These are phyloP conservation scores for Candida sojae DNA, from an alignment of 1,139 yeast genomes.

Conservation along the genomic window DNA sequence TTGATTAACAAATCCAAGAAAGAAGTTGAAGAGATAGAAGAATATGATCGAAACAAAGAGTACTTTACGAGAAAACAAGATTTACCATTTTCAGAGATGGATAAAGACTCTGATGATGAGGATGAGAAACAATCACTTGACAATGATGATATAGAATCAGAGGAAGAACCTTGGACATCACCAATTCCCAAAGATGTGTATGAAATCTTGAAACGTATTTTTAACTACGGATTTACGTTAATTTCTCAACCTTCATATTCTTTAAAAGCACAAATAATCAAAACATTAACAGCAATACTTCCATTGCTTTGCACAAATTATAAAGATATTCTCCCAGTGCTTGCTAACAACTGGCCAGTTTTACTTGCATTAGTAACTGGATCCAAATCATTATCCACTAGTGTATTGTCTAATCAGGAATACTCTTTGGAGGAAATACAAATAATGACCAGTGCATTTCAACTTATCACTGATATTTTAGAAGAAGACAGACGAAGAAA, in stretches of 20 bases:
- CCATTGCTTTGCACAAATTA: constrained; percentile 68
- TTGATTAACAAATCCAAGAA: constrained; percentile 35
- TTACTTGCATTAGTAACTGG: constrained; percentile 22
- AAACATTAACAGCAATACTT: constrained; percentile 48
- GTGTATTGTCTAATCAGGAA: constrained; percentile 3
- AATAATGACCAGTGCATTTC: constrained; percentile 19
- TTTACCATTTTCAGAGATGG: constrained; percentile 36
- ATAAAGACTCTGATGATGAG: constrained; percentile 42
- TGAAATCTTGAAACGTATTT: constrained; percentile 57
- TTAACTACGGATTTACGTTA: constrained; percentile 69
- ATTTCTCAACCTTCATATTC: constrained; percentile 66
- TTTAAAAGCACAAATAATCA: constrained; percentile 58
- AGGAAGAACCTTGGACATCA: constrained; percentile 54
- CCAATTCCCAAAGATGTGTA: constrained; percentile 64
- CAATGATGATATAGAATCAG: constrained; percentile 24
- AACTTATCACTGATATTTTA: constrained; percentile 29
- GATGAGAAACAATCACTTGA: constrained; percentile 27
- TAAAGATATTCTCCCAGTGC: constrained; percentile 60
- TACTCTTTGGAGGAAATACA: constrained; percentile 13
- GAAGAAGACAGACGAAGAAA: constrained; percentile 26
- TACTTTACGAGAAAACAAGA: constrained; percentile 36
- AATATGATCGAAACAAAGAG: constrained; percentile 32
- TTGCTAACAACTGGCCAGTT: constrained; percentile 71
- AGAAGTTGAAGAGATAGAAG: constrained; percentile 28
- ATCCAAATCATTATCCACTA: constrained; percentile 17